Evolutionary conservation across 2,329 filamentous ascomycete species (phyloP), one percentile per base, ranked within the genome.

Genomic region (Rhytidhysteron rufulum): DNA sequence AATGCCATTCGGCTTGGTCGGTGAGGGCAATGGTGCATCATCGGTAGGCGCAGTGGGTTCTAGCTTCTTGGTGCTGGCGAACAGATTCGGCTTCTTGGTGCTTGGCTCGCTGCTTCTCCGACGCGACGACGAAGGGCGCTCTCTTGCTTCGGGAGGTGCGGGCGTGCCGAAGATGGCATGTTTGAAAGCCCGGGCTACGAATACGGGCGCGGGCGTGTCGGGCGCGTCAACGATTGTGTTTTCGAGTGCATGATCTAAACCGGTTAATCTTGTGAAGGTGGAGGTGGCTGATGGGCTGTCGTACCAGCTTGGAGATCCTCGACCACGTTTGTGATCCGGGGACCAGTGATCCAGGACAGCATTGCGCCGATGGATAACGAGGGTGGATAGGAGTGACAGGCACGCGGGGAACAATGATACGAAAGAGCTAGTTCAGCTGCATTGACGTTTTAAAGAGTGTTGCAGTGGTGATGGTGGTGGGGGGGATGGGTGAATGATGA

Each of bases 141-240:
- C 31, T 9, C 9, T 19, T 24, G 55, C 63, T 21, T 76, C 69
- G 30, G 72, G 67, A 9, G 73, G 72, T 17, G 74, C 73, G 11
- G 80, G 80, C 1, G 80, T 83, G 19, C 80, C 80, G 62, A 82
- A 83, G 41, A 85, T 63, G 31, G 79, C 77, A 45, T 80, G 78
- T 53, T 79, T 81, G 62, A 84, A 81, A 13, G 82, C 82, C 53
- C 81, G 80, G 41, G 82, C 75, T 15, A 80, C 80, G 57, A 85
- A 85, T 17, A 83, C 71, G 34, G 80, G 80, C 34, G 80, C 81
- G 7, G 82, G 81, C 1, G 82, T 84, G 49, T 82, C 78, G 36
- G 79, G 80, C 5, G 75, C 67, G 31, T 82, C 79, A 43, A 74
- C 55, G 43, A 68, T 63, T 31, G 64, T 67, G n/a, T 65, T 66